Base-by-base conservation (phyloP, 495 filamentous ascomycete genomes). In the Neurospora sublineolata region DNA sequence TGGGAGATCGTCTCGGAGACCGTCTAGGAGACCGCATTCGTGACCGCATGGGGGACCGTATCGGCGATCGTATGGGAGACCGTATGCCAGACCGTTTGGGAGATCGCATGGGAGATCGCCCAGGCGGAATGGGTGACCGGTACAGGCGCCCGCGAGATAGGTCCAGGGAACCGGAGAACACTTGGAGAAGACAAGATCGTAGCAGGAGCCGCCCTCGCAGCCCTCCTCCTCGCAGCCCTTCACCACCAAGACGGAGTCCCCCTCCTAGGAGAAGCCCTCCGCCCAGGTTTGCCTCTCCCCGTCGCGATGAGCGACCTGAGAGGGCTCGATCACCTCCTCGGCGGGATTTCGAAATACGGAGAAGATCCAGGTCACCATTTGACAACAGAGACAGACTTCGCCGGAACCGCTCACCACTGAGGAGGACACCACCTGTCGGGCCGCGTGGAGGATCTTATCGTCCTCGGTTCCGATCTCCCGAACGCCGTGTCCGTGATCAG, bases 281-380 rank as follows among this genome's bases (percentile, higher is more conserved):
- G 20, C 81, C 77, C 27, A 79, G 79, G 16, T 83, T 80, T 68
- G 75, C 75, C 8, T 84, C 82, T n/a, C 83, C 83, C 4, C 82
- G 82, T n/a, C 73, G 83, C 77, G 79, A 80, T 64, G 79, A 79
- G 44, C 70, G 75, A 6, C 68, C 37, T 37, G 76, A 77, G 12
- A 73, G 77, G 12, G 52, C 75, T 8, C 67, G 78, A 37, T 78
- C 78, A 2, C 78, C 79, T 27, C 37, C 69, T 11, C 76, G 78
- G 40, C 73, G 78, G 40, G 78, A 80, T 11, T 77, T 70, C 42
- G 76, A 76, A 27, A 67, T 71, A 2, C 71, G 79, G 68, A 78
- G 83, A 70, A 78, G 84, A 75, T 85, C 83, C n/a, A 82, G 83
- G 40, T 84, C 83, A 33, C 83, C 84, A 1, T 80, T 79, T 68